A percentile compares a stretch with the other conserved stretches of the same genome.
Conservation (phyloP, 1,284 basidiomycete genomes). For the Clitocybe nebularis region DNA sequence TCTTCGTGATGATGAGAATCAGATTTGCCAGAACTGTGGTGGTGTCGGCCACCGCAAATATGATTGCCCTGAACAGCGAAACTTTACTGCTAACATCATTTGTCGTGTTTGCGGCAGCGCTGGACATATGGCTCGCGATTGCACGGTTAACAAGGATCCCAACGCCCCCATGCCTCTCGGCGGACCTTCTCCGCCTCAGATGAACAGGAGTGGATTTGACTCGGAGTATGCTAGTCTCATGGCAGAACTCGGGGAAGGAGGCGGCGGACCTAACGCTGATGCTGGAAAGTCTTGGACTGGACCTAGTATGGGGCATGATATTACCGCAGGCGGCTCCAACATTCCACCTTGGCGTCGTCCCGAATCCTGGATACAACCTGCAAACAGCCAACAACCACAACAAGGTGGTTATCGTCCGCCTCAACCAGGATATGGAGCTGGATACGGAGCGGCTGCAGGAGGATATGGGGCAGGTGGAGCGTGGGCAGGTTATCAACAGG, state of each 20-base stretch:
- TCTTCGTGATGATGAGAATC: slow-evolving; percentile 98
- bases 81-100: slow-evolving; percentile 97
- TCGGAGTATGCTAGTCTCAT: slow-evolving; percentile 97
- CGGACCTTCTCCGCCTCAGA: slow-evolving; percentile 35
- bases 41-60: slow-evolving; percentile 94
- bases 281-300: slow-evolving; percentile 59
- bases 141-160: slow-evolving; percentile 80
- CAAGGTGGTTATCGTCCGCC: slow-evolving; percentile 53
- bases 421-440: slow-evolving; percentile 37
- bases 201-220: slow-evolving; percentile 77
- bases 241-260: slow-evolving; percentile 94
- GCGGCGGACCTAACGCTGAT: slow-evolving; percentile 53
- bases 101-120: slow-evolving; percentile 94
- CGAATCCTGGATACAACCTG: slow-evolving; percentile 72
- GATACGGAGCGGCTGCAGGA: slow-evolving; percentile 30
- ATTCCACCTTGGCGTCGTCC: slow-evolving; percentile 85
- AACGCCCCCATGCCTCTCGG: slow-evolving; percentile 46
- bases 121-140: slow-evolving; percentile 97
- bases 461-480: slow-evolving; percentile 37
- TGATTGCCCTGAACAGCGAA: slow-evolving; percentile 94
- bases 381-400: slow-evolving; percentile 43
- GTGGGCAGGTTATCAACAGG: slow-evolving; percentile 44
- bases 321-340: slow-evolving; percentile 75
- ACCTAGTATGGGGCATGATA: slow-evolving; percentile 61
- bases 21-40: slow-evolving; percentile 98